Evolutionary conservation across 129 eudicot genomes (phyloP), one percentile per base, ranked within the genome.

Genomic region (carrot (Daucus carota)): DNA sequence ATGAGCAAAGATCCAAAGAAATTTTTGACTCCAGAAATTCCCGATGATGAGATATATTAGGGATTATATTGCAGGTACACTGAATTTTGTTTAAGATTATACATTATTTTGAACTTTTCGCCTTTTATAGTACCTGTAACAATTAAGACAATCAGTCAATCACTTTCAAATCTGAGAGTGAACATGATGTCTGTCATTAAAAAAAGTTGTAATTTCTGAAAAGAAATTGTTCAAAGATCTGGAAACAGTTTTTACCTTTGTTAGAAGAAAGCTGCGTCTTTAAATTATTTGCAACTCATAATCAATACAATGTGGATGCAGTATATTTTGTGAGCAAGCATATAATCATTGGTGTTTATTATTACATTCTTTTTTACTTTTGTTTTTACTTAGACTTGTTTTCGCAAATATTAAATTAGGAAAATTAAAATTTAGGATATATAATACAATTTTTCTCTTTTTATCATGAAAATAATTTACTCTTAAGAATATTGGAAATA

Each of bases 31-130:
- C 97, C 98, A 2, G 96, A 93, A 0, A 87, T 93, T 65, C 98
- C 98, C 22, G 98, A 93, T 81, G 98, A 93, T 84, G 98, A 93
- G 87, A 93, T 93, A 77, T 87, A 87, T 82, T 93, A 90, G 77
- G 36, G 72, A 44, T 38, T 44, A 48, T 24, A 44, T 13, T 31
- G 47, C 65, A 71, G 34, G 78, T 63, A 38, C 38, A 29, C 70
- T 15, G 22, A 63, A 32, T 11, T 15, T 63, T 13, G 38, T 28
- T 63, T 13, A 29, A 63, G 65, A 57, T 57, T 31, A 4, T n/a
- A 15, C 17, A 12, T 3, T 62, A 28, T 28, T 28, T 26, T 0
- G 13, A 62, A 28, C 33, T 62, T 28, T 62, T 17, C 18, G 20
- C 36, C 70, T 8, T 18, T 46, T 24, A 2, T 7, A 24, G 33